These are phyloP conservation scores for Lactarius psammicola DNA, from an alignment of 768 basidiomycete genomes.

Conservation along the genomic window DNA sequence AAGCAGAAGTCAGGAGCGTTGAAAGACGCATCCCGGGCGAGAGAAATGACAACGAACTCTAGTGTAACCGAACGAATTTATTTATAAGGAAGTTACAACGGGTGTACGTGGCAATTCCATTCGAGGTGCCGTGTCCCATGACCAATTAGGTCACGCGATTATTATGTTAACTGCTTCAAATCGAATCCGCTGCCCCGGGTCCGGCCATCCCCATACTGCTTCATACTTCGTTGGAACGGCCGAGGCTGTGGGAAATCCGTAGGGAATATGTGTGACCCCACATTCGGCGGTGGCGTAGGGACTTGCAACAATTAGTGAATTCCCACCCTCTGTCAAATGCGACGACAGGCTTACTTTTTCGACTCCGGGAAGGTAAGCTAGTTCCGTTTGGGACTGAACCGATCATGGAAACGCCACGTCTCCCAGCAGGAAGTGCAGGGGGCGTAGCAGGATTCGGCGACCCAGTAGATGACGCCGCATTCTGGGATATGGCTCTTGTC, in stretches of 20 bases:
- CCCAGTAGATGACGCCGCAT: not conserved
- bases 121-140: not conserved
- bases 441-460: not conserved
- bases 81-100: constrained; percentile 31
- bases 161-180: constrained; percentile 35
- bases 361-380: not conserved
- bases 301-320: constrained; percentile 37
- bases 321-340: constrained; percentile 33
- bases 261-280: constrained; percentile 71
- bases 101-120: constrained; percentile 51
- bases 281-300: constrained; percentile 58
- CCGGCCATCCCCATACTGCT: constrained; percentile 64
- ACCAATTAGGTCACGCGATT: not conserved
- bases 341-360: constrained; percentile 19
- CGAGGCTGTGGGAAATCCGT: constrained; percentile 77
- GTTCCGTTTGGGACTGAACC: constrained; percentile 13
- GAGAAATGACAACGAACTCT: constrained; percentile 31
- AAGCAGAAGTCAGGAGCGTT: constrained; percentile 46
- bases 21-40: constrained; percentile 62
- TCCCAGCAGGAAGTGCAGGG: constrained; percentile 4
- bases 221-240: constrained; percentile 49
- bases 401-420: constrained; percentile 11
- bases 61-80: constrained; percentile 31
- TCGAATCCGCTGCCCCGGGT: constrained; percentile 73
- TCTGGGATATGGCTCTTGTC: constrained; percentile 26